phyloP scores from a whole-genome alignment of 1,284 basidiomycete genomes.

The Paramarasmius palmivorus region DNA sequence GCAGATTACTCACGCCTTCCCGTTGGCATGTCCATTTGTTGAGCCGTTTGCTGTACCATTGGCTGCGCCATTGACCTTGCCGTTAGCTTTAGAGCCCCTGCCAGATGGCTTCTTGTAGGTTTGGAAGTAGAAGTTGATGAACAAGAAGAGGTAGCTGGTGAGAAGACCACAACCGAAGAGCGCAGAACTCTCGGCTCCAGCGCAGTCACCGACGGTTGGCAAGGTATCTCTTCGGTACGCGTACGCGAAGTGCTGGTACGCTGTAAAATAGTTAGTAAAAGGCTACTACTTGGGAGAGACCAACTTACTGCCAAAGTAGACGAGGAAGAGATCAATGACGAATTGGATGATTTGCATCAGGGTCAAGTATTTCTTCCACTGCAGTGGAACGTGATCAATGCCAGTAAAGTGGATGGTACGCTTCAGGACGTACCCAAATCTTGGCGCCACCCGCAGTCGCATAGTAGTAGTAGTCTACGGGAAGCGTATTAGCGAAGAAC shows the following conservation, averaged over 20 bases:
- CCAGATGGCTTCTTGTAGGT: slow-evolving; percentile 71
- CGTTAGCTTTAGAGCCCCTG: slow-evolving; percentile 39
- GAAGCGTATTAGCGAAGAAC: slow-evolving; percentile 8
- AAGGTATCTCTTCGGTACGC: slow-evolving; percentile 58
- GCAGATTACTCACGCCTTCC: slow-evolving; percentile 29
- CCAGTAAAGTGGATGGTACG: too few species aligned
- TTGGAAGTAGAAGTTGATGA: slow-evolving; percentile 89
- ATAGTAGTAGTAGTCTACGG: slow-evolving; percentile 93
- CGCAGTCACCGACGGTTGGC: slow-evolving; percentile 80
- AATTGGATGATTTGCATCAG: slow-evolving; percentile 96
- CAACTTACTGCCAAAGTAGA: slow-evolving; percentile 91
- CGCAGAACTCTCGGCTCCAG: slow-evolving; percentile 88
- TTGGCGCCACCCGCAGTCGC: slow-evolving; percentile 93
- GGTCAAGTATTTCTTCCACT: slow-evolving; percentile 98
- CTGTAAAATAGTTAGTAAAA: slow-evolving; percentile 39
- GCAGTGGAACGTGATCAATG: slow-evolving; percentile 11
- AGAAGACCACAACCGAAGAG: slow-evolving; percentile 88
- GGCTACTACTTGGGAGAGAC: slow-evolving; percentile 12
- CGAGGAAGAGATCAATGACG: slow-evolving; percentile 84
- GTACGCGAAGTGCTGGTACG: slow-evolving; percentile 81
- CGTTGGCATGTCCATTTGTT: slow-evolving; percentile 32
- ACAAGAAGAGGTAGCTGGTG: slow-evolving; percentile 87
- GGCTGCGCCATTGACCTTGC: slow-evolving; percentile 43
- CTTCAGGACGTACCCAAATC: slow-evolving; percentile 91
- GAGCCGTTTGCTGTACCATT: slow-evolving; percentile 34